These are phyloP conservation scores for Leucaena leucocephala DNA, from an alignment of 306 rosid genomes.

Conservation along the genomic window DNA sequence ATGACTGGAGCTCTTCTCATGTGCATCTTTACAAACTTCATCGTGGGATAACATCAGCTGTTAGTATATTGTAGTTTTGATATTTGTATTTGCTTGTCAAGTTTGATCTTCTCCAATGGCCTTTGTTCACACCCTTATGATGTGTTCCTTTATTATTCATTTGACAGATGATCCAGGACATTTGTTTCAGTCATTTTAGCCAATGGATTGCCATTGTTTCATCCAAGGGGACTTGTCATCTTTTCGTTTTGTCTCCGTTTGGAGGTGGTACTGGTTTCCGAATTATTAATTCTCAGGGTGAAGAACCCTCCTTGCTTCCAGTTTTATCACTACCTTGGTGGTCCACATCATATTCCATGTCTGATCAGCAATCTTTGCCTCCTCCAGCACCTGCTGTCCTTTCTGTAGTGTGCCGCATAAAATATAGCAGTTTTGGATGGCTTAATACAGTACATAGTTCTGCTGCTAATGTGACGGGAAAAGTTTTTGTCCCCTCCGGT, in stretches of 20 bases:
- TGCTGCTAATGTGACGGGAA: constrained; percentile 66
- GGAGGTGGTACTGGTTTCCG: constrained; percentile 86
- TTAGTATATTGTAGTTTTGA: constrained; percentile 52
- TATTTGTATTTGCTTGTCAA: constrained; percentile 30
- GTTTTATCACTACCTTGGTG: constrained; percentile 87
- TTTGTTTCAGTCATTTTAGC: constrained; percentile 85
- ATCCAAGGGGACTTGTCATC: constrained; percentile 89
- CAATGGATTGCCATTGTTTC: constrained; percentile 95
- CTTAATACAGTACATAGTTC: constrained; percentile 69
- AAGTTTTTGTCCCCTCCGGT: constrained; percentile 91
- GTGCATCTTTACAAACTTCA: constrained; percentile 90
- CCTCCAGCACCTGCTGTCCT: constrained; percentile 77
- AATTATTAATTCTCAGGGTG: constrained; percentile 60
- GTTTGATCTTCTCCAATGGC: constrained; percentile 24
- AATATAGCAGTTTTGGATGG: constrained; percentile 93
- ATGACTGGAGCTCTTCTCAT: constrained; percentile 71
- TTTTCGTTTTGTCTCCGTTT: constrained; percentile 82
- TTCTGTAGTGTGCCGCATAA: constrained; percentile 89
- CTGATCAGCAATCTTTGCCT: constrained; percentile 65
- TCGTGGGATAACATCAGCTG: constrained; percentile 95
- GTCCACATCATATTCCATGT: constrained; percentile 58
- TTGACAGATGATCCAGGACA: constrained; percentile 87
- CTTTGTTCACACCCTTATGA: constrained; percentile 18
- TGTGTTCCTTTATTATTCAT: constrained; percentile 8
- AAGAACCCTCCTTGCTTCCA: constrained; percentile 68